phyloP scores from a whole-genome alignment of 1,284 basidiomycete species.

The Trichosporon sp. region DNA sequence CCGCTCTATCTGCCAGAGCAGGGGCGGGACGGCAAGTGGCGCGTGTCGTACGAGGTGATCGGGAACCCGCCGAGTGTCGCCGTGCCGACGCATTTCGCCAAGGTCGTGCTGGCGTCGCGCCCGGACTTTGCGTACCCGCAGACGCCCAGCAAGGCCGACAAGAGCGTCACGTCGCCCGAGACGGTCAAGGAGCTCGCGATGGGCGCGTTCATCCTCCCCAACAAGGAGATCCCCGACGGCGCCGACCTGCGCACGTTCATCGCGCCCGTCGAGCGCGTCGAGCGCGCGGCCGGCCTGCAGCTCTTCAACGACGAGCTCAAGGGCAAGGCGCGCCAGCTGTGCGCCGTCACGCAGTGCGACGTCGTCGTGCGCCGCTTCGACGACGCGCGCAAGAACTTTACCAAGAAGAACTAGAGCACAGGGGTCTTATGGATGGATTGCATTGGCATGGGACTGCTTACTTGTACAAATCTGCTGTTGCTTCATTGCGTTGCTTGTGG shows the following conservation, averaged over 20 bases:
- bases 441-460: neutral
- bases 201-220: slow-evolving; percentile 92
- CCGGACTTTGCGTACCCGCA: slow-evolving; percentile 69
- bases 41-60: slow-evolving; percentile 91
- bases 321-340: slow-evolving; percentile 74
- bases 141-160: slow-evolving; percentile 42
- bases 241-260: slow-evolving; percentile 72
- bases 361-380: slow-evolving; percentile 80
- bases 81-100: slow-evolving; percentile 98
- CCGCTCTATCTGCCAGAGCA: slow-evolving; percentile 90
- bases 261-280: slow-evolving; percentile 83
- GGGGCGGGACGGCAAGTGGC: slow-evolving; percentile 84
- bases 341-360: slow-evolving; percentile 77
- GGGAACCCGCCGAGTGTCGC: slow-evolving; percentile 82
- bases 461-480: neutral
- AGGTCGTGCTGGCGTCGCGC: slow-evolving; percentile 78
- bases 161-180: slow-evolving; percentile 27
- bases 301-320: slow-evolving; percentile 85
- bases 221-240: slow-evolving; percentile 79
- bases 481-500: neutral
- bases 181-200: slow-evolving; percentile 67
- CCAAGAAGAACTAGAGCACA: slow-evolving; percentile 5
- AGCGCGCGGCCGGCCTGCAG: slow-evolving; percentile 81
- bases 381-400: slow-evolving; percentile 64
- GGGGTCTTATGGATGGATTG: neutral